These are phyloP conservation scores for Aureobasidium zeae DNA, from an alignment of 2,329 filamentous ascomycete genomes.

Conservation along the genomic window DNA sequence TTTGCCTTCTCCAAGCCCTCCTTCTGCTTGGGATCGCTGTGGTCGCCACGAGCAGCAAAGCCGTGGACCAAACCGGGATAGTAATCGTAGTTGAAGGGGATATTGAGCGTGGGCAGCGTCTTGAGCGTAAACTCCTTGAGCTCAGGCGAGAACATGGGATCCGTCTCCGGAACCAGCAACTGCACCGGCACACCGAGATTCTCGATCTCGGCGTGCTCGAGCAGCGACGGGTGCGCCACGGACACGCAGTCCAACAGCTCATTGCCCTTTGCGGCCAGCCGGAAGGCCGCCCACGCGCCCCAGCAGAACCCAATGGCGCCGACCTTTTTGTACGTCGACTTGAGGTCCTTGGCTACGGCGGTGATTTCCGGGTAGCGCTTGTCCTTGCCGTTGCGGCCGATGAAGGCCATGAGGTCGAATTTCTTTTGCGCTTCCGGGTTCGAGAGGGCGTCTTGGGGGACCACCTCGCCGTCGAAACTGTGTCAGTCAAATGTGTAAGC, in stretches of 20 bases:
- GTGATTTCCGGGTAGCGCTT: constrained; percentile 32
- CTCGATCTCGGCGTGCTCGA: constrained; percentile 40
- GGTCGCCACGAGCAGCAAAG: constrained; percentile 37
- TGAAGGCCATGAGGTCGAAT: constrained; percentile 21
- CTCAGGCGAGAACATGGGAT: constrained; percentile 36
- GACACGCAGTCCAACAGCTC: constrained; percentile 39
- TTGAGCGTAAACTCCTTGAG: constrained; percentile 38
- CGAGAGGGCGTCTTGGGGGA: constrained; percentile 16
- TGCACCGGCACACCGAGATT: constrained; percentile 42
- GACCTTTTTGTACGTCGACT: constrained; percentile 28
- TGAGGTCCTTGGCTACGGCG: constrained; percentile 30
- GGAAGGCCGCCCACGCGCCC: constrained; percentile 44
- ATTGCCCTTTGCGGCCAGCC: constrained; percentile 36
- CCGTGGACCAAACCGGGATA: constrained; percentile 44
- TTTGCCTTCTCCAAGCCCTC: constrained; percentile 41
- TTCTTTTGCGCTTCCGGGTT: constrained; percentile 18
- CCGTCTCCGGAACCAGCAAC: constrained; percentile 43
- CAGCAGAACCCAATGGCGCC: constrained; percentile 44
- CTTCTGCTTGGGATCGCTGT: constrained; percentile 32
- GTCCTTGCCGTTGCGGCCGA: constrained; percentile 20
- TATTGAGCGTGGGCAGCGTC: constrained; percentile 30
- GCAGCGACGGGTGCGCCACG: constrained; percentile 37
- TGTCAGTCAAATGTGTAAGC: background rate
- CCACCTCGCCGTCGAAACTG: constrained; percentile 21
- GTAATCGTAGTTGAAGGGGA: constrained; percentile 43